These are phyloP conservation scores for Coemansia sp. DNA, from an alignment of 192 early-diverging fungal genomes.

Conservation along the genomic window DNA sequence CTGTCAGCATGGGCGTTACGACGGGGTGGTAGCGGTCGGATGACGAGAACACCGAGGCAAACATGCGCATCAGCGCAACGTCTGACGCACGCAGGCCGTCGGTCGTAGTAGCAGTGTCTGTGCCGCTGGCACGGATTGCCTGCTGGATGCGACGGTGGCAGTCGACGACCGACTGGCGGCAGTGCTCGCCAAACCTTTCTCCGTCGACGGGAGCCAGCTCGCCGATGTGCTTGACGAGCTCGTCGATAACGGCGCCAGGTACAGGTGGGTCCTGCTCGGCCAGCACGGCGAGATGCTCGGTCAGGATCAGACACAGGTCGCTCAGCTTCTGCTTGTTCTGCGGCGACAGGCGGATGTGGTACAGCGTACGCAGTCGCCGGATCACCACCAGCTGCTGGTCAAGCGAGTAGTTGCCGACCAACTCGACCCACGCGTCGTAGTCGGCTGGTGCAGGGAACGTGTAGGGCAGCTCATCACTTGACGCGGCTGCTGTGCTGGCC, in stretches of 20 bases:
- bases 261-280: slow-evolving; percentile 58
- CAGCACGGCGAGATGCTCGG: slow-evolving; percentile 69
- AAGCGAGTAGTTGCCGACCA: slow-evolving; percentile 60
- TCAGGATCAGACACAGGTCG: slow-evolving; percentile 62
- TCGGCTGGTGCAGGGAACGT: slow-evolving; percentile 80
- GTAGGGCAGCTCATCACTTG: slow-evolving; percentile 65
- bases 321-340: slow-evolving; percentile 78
- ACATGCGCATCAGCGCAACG: slow-evolving; percentile 63
- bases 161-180: slow-evolving; percentile 54
- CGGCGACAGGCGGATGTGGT: slow-evolving; percentile 78
- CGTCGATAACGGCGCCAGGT: slow-evolving; percentile 53
- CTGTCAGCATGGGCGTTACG: slow-evolving; percentile 77
- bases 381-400: slow-evolving; percentile 74
- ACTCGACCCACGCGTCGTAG: slow-evolving; percentile 64
- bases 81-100: slow-evolving; percentile 57
- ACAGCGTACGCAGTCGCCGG: slow-evolving; percentile 76
- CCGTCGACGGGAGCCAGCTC: slow-evolving; percentile 62
- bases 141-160: slow-evolving; percentile 54
- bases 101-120: slow-evolving; percentile 6
- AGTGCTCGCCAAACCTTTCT: slow-evolving; percentile 57
- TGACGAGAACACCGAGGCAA: slow-evolving; percentile 83
- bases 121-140: slow-evolving; percentile 9
- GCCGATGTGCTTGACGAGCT: slow-evolving; percentile 59
- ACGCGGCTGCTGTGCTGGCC: slow-evolving; percentile 8
- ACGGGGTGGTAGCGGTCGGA: slow-evolving; percentile 89